Conservation (phyloP, 768 basidiomycete species). For the Agrocybe chaxingu region DNA sequence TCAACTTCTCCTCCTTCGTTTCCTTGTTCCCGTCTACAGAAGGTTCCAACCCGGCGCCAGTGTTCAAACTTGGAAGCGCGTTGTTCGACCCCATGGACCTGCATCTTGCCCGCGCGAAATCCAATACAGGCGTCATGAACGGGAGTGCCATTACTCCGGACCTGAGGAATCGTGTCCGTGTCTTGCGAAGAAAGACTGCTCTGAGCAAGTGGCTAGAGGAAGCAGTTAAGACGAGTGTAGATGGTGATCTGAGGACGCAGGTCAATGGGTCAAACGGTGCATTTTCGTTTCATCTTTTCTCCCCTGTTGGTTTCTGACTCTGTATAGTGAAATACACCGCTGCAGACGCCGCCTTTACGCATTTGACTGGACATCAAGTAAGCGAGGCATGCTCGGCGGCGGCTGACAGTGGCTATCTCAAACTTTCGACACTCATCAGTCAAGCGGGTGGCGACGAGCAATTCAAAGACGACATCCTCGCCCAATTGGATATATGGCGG, state of each 20-base stretch:
- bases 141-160: conserved; percentile 49
- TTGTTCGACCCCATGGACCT: conserved; percentile 86
- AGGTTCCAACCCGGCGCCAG: conserved; percentile 64
- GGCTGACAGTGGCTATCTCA: conserved; percentile 71
- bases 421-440: conserved; percentile 85
- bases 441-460: conserved; percentile 79
- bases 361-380: conserved; percentile 87
- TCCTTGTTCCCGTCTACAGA: conserved; percentile 71
- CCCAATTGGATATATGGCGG: conserved; percentile 83
- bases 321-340: conserved; percentile 33
- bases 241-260: conserved; percentile 54
- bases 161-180: conserved; percentile 54
- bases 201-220: conserved; percentile 84
- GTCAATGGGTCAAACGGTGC: conserved; percentile 27
- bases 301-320: neutral
- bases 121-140: conserved; percentile 7
- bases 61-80: conserved; percentile 87
- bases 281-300: neutral
- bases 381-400: conserved; percentile 76
- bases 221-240: conserved; percentile 66
- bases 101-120: conserved; percentile 38
- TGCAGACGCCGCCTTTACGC: conserved; percentile 62
- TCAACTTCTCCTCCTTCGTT: conserved; percentile 79
- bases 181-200: conserved; percentile 72
- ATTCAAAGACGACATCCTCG: conserved; percentile 67